Percentiles rank a stretch among this genome's conserved stretches.
Conservation (phyloP, 768 basidiomycete species). For the Psilocybe azurescens region DNA sequence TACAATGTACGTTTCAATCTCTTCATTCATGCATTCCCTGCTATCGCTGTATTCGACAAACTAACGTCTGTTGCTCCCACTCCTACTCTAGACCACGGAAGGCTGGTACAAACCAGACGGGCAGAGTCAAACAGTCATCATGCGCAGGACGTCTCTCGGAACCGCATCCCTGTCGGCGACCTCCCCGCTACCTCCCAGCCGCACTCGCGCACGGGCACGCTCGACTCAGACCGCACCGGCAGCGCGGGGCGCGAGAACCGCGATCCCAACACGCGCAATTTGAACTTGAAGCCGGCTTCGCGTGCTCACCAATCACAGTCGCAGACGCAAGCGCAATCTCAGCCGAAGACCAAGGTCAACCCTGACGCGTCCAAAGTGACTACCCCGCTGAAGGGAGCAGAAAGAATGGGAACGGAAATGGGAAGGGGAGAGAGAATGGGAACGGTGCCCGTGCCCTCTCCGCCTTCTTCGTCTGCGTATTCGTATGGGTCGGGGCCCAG, state of each 20-base stretch:
- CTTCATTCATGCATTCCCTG: not conserved
- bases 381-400: not conserved
- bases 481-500: not conserved
- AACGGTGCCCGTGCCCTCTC: not conserved
- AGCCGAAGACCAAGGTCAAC: not conserved
- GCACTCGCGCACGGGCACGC: not conserved
- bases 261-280: not conserved
- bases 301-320: not conserved
- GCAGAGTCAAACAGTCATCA: constrained; percentile 2
- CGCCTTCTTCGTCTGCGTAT: not conserved
- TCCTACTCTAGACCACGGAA: not conserved
- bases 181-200: not conserved
- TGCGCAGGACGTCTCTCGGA: not conserved
- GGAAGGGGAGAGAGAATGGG: too few species aligned
- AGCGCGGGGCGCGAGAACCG: not conserved
- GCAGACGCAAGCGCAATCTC: not conserved
- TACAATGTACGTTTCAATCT: not conserved
- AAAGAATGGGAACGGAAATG: not conserved
- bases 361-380: not conserved
- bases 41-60: too few species aligned
- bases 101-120: constrained; percentile 12
- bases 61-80: not conserved
- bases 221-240: not conserved
- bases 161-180: not conserved
- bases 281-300: not conserved